Base-by-base conservation (phyloP, 805 yeast species). In the Candida tibetensis region DNA sequence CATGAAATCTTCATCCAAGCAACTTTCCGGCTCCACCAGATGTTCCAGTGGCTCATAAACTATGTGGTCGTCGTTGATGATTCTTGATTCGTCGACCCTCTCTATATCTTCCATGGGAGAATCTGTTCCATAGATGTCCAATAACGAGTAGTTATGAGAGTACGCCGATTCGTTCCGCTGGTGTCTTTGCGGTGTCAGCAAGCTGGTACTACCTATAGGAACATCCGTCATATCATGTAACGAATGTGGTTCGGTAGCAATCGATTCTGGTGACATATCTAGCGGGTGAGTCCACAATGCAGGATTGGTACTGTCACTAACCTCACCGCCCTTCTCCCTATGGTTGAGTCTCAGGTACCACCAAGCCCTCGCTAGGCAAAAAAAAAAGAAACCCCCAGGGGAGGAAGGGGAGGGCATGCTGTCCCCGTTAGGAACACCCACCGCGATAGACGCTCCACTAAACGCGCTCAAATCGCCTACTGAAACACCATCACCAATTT, bases 141-240 rank as follows among this genome's bases (percentile, higher is more conserved):
- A 50, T 13, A 69, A 40, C 12, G 72, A 66, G 44, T 62, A 66
- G 48, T 57, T 65, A 30, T 57, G 49, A 5, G 72, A 65, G 40
- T 55, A 53, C 5, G 51, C 50, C 8, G 70, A 63, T 1, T 56
- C 64, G 10, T 51, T 36, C 12, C 71, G 52, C 30, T 48, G 60
- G 39, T 62, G 69, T 18, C 37, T 13, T 28, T 35, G 33, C 18
- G 48, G 52, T 14, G 47, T 44, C 27, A 19, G 27, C 10, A 21
- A 14, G 17, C 12, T 28, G 37, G 23, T 34, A 32, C 28, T 23
- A 15, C 31, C 18, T n/a, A 9, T 19, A 10, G 17, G 10, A 21
- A 10, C 25, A 7, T 21, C 25, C 7, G 25, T 7, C 25, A 21
- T 21, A 10, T 21, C 25, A 21, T 21, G 7, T n/a, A n/a, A n/a